Base-by-base conservation (phyloP, 441 rosid species). In the Brassica hybrid region DNA sequence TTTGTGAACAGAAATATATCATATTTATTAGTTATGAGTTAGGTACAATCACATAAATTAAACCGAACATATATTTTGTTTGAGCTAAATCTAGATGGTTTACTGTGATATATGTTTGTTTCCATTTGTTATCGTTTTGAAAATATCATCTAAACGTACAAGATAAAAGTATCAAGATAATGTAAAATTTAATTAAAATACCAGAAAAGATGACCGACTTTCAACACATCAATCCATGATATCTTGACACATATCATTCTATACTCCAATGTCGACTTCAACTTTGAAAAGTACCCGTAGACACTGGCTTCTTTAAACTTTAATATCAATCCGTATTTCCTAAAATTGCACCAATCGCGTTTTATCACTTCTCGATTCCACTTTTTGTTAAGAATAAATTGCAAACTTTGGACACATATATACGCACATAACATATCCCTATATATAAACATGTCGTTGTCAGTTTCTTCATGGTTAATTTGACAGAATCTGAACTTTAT, bases 211-310 rank as follows among this genome's bases (percentile, higher is more conserved):
- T 19, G 65, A 57, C 65, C 34, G 9, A 18, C 64, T 56, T 70
- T 71, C 5, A 25, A 23, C 12, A 25, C 67, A 61, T 43, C 59
- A 43, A 10, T 60, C 75, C 7, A 72, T 72, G 19, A 7, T 16
- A 27, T 45, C 9, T 72, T 16, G 68, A 72, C 60, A 72, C 75
- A 61, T 60, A 25, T 43, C 23, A 41, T 30, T 61, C 11, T 60
- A 14, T 21, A 57, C 41, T 38, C 36, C 66, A 58, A 38, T 57
- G 56, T 23, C n/a, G 66, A 38, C 75, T 59, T 10, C 41, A 43
- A 60, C 67, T 60, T 60, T 71, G 67, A 43, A 71, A 71, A 60
- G 66, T 38, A 9, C 10, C 11, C 17, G 10, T 38, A 3, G 66
- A 41, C 23, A 36, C 16, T 38, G 41, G 56, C 21, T 23, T 59